Base-by-base conservation (phyloP, 176 grass and related monocot genomes). In the Paspalum vaginatum region DNA sequence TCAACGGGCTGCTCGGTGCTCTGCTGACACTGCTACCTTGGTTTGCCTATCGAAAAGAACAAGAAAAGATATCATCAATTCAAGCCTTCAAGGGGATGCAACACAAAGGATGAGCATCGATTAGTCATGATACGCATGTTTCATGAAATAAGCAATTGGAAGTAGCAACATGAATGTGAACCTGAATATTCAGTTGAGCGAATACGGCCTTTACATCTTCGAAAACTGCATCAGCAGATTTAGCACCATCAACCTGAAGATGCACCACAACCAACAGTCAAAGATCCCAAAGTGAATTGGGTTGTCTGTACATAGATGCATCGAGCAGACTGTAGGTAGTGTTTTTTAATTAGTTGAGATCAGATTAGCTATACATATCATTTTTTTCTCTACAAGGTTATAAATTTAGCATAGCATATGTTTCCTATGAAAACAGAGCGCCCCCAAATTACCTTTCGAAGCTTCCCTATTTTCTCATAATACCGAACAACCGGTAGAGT, bases 151-250 rank as follows among this genome's bases (percentile, higher is more conserved):
- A 79, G 54, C 3, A 67, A 26, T 43, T 58, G 65, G 27, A 58
- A 65, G n/a, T 67, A 14, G 8, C 24, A 55, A 27, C 32, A 70
- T n/a, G 56, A 47, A 54, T 5, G 5, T 65, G 45, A 92, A 93
- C 88, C 78, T 90, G 45, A 46, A 40, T 47, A 8, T 56, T 76
- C 5, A 83, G 45, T 49, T 65, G 49, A 20, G 51, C 24, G 24
- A 93, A 93, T 75, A 85, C 72, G 26, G 65, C 56, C 75, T 90
- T 90, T 52, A 93, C 87, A 20, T 90, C 85, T 82, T 88, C 69
- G 13, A 88, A 93, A 53, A 93, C 85, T 14, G 50, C 82, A 47
- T 90, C 91, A 14, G 76, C 41, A 5, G 79, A 45, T 65, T 74
- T 90, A 47, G 56, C 58, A 66, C 85, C 91, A 72, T 90, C 78